Evolutionary conservation across 805 yeast species (phyloP).

Genomic region (Wilhelminamyces savonicus): DNA sequence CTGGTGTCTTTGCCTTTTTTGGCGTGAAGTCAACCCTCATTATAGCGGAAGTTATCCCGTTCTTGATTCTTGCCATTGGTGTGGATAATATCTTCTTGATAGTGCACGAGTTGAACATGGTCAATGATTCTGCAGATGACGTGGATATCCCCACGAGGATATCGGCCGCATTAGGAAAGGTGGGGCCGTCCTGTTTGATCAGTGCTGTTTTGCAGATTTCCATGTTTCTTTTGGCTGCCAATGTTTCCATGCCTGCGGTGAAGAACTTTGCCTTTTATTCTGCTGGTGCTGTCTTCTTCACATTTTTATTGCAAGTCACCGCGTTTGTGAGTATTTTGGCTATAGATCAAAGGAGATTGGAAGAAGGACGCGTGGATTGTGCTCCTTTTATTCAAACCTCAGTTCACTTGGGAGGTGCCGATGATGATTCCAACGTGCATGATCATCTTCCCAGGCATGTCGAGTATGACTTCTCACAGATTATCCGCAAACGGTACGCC

Average conservation of each 20-base stretch:
- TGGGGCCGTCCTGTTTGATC: conserved; percentile 83
- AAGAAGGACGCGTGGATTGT: conserved; percentile 53
- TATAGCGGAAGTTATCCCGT: conserved; percentile 95
- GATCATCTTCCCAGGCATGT: no score
- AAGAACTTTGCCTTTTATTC: conserved; percentile 88
- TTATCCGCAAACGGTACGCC: conserved; percentile 48
- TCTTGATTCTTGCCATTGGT: conserved; percentile 89
- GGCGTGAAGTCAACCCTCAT: conserved; percentile 84
- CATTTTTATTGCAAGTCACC: conserved; percentile 74
- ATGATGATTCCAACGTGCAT: no score
- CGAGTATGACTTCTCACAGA: conserved; percentile 19
- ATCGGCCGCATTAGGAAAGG: conserved; percentile 56
- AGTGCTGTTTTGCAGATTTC: conserved; percentile 74
- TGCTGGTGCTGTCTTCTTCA: conserved; percentile 76
- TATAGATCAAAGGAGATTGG: conserved; percentile 58
- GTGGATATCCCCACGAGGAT: conserved; percentile 49
- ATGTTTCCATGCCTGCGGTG: conserved; percentile 94
- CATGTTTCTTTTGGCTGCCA: conserved; percentile 72
- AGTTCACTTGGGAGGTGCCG: conserved; percentile 2
- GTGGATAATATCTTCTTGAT: conserved; percentile 88
- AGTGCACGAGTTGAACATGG: conserved; percentile 66
- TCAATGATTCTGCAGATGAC: conserved; percentile 36
- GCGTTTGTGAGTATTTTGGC: conserved; percentile 69
- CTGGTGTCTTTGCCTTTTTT: conserved; percentile 71
- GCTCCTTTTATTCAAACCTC: conserved; percentile 47